phyloP scores from a whole-genome alignment of 2,329 filamentous ascomycete species.

The Trichoderma sp. region DNA sequence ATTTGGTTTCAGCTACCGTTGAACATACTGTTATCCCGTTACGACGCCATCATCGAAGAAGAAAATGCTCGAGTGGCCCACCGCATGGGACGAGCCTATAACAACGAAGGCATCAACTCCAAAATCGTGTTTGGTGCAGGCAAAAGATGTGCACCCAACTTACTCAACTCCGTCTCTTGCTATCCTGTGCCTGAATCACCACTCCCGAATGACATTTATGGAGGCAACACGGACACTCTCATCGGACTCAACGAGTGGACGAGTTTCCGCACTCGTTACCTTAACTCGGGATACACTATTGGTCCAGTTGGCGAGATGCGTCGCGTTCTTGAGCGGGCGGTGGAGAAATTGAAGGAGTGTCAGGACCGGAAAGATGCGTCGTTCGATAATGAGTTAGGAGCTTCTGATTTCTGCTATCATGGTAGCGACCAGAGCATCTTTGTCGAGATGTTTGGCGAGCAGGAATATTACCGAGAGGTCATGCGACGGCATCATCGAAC shows the following conservation, averaged over 20 bases:
- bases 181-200: slow-evolving; percentile 39
- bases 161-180: slow-evolving; percentile 35
- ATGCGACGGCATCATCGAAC: slow-evolving; percentile 37
- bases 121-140: slow-evolving; percentile 37
- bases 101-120: slow-evolving; percentile 33
- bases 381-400: slow-evolving; percentile 30
- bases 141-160: slow-evolving; percentile 38
- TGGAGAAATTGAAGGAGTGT: slow-evolving; percentile 34
- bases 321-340: slow-evolving; percentile 34
- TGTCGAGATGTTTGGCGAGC: slow-evolving; percentile 38
- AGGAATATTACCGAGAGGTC: slow-evolving; percentile 39
- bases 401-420: slow-evolving; percentile 32
- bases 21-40: slow-evolving; percentile 36
- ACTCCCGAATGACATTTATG: slow-evolving; percentile 34
- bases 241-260: slow-evolving; percentile 30
- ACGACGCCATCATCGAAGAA: slow-evolving; percentile 34
- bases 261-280: slow-evolving; percentile 36
- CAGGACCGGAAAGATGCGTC: slow-evolving; percentile 10
- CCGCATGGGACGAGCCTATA: slow-evolving; percentile 35
- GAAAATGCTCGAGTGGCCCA: slow-evolving; percentile 34
- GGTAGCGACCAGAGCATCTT: slow-evolving; percentile 40
- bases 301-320: slow-evolving; percentile 36
- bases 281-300: slow-evolving; percentile 37
- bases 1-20: slow-evolving; percentile 42
- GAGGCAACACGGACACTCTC: slow-evolving; percentile 34